Conservation (phyloP, 192 early-diverging fungal species). For the Oehlia diaphana region DNA sequence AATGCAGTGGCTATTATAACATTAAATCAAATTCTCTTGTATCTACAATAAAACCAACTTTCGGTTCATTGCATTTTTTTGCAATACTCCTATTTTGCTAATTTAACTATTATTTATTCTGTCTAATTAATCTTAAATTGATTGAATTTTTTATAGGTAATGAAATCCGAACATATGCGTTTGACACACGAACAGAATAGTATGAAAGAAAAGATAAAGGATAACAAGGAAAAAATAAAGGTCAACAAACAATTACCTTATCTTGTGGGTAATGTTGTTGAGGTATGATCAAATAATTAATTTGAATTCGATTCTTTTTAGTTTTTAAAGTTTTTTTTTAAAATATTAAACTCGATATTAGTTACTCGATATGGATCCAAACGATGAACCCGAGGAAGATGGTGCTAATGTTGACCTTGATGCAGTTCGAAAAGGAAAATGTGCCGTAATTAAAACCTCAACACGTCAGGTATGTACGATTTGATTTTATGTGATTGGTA, state of each 20-base stretch:
- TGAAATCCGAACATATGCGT: constrained; percentile 90
- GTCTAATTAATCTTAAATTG: neutral
- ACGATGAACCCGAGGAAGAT: constrained; percentile 89
- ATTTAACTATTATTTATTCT: neutral
- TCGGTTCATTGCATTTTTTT: no score
- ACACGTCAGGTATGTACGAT: constrained; percentile 74
- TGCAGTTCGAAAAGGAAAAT: constrained; percentile 91
- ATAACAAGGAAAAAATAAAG: constrained; percentile 98
- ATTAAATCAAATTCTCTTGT: neutral
- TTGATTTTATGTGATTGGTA: neutral
- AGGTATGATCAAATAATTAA: constrained; percentile 54
- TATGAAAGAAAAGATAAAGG: constrained; percentile 92
- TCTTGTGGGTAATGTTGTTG: constrained; percentile 94
- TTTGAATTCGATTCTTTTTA: neutral
- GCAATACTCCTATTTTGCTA: no score
- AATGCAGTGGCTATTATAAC: no score
- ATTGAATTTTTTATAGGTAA: constrained; percentile 50
- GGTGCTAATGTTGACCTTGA: constrained; percentile 93
- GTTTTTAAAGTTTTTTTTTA: constrained; percentile 25
- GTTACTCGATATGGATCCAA: constrained; percentile 90
- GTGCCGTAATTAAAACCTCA: constrained; percentile 95
- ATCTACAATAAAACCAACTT: no score
- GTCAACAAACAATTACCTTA: constrained; percentile 97
- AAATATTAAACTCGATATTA: constrained; percentile 17
- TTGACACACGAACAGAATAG: constrained; percentile 84